Evolutionary conservation across 2,329 filamentous ascomycete species (phyloP).

Genomic region (Alternaria tenuissima): DNA sequence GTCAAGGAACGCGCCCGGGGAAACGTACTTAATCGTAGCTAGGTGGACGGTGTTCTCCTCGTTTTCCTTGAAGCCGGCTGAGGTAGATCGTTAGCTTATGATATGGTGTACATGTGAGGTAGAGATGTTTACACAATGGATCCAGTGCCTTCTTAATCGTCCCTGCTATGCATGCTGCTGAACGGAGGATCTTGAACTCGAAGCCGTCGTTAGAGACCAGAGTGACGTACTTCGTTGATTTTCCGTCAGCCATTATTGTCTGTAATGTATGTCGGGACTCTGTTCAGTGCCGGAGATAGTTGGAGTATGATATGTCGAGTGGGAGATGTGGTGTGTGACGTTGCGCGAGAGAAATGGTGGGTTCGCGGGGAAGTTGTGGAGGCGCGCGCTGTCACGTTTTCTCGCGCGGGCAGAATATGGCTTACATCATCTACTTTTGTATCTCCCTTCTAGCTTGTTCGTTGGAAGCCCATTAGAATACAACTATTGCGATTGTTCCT

Average conservation of each 20-base stretch:
- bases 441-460: not conserved
- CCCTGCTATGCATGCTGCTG: conserved; percentile 73
- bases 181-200: conserved; percentile 77
- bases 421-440: not conserved
- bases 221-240: conserved; percentile 73
- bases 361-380: conserved; percentile 20
- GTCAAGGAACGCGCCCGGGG: not conserved
- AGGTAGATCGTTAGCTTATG: conserved; percentile 11
- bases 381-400: conserved; percentile 38
- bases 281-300: not conserved
- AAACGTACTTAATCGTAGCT: conserved; percentile 73
- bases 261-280: not conserved
- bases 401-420: conserved; percentile 23
- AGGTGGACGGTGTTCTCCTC: conserved; percentile 71
- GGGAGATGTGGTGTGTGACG: not conserved
- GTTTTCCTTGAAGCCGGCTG: conserved; percentile 72
- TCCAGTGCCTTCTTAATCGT: conserved; percentile 80
- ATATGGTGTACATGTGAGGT: not conserved
- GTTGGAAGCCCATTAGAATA: not conserved
- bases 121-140: conserved; percentile 63
- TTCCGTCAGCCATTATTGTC: conserved; percentile 31
- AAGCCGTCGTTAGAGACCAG: conserved; percentile 78
- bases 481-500: not conserved
- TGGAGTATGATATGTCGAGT: not conserved
- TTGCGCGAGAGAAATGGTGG: not conserved